Percentiles rank a stretch among this genome's conserved stretches.
phyloP scores from a whole-genome alignment of 129 eudicot species.

The Centrapalus pauciflorus region DNA sequence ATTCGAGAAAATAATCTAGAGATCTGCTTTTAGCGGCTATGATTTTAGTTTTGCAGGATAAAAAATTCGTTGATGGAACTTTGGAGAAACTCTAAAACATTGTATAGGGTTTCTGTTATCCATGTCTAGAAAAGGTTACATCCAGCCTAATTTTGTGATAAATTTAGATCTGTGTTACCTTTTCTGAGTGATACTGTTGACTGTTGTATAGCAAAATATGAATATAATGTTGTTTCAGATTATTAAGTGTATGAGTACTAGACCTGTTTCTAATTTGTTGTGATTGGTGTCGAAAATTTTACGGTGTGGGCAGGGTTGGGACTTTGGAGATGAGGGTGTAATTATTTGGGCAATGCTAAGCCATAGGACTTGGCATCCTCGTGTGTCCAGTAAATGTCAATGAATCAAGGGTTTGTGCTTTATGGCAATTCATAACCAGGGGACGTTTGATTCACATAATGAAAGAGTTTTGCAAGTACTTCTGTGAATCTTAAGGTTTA shows the following conservation, averaged over 20 bases:
- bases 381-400: background rate
- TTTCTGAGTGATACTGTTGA: background rate
- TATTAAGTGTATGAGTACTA: background rate
- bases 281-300: background rate
- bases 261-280: background rate
- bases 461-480: background rate
- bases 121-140: background rate
- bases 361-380: background rate
- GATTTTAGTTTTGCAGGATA: background rate
- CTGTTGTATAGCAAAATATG: background rate
- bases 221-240: background rate
- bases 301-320: background rate
- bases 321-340: background rate
- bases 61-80: too few species aligned
- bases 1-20: background rate
- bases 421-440: background rate
- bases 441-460: background rate
- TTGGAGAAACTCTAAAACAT: too few species aligned
- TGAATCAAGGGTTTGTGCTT: background rate
- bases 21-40: background rate
- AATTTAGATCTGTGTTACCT: background rate
- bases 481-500: background rate
- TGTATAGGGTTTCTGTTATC: too few species aligned
- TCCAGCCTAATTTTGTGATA: background rate
- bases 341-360: background rate